Evolutionary conservation across 208 protist species (phyloP).

Genomic region (Leishmania braziliensis): DNA sequence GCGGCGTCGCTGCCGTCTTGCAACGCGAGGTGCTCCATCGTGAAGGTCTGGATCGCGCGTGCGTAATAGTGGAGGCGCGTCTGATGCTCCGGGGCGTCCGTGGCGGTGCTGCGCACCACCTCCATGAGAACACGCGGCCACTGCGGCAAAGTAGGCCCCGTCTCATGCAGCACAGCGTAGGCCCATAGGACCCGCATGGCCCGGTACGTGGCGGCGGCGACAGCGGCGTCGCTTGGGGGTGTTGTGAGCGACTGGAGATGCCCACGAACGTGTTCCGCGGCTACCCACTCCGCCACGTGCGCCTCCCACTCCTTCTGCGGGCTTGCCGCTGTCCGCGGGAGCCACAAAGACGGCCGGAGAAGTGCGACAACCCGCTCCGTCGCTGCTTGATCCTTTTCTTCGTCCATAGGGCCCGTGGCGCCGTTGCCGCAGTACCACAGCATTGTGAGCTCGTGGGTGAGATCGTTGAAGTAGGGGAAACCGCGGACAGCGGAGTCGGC

Average conservation of each 20-base stretch:
- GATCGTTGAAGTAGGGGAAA: slow-evolving; percentile 4
- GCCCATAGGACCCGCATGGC: slow-evolving; percentile 24
- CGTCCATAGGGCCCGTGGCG: neutral
- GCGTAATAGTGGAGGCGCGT: slow-evolving; percentile 20
- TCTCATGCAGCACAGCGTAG: slow-evolving; percentile 12
- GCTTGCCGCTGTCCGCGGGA: neutral
- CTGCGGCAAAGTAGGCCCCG: neutral
- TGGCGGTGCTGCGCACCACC: slow-evolving; percentile 16
- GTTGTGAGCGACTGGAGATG: neutral
- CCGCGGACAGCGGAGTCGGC: neutral
- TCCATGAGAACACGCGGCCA: slow-evolving; percentile 24
- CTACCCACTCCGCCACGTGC: slow-evolving; percentile 26
- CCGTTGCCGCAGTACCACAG: slow-evolving; percentile 3
- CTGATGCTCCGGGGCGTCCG: slow-evolving; percentile 13
- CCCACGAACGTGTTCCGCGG: neutral
- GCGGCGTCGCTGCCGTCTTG: neutral
- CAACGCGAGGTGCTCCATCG: slow-evolving; percentile 11
- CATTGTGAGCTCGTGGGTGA: slow-evolving; percentile 15
- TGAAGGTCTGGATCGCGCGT: slow-evolving; percentile 16
- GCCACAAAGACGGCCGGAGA: neutral
- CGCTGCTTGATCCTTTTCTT: neutral
- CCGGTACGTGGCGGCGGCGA: slow-evolving; percentile 8
- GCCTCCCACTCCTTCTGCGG: slow-evolving; percentile 14
- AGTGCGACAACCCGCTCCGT: neutral
- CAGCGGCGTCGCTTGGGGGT: neutral